Percentiles rank a stretch among this genome's conserved stretches.
These are phyloP conservation scores for Urochloa ruziziensis DNA, from an alignment of 176 grass and related monocot species.

Conservation along the genomic window DNA sequence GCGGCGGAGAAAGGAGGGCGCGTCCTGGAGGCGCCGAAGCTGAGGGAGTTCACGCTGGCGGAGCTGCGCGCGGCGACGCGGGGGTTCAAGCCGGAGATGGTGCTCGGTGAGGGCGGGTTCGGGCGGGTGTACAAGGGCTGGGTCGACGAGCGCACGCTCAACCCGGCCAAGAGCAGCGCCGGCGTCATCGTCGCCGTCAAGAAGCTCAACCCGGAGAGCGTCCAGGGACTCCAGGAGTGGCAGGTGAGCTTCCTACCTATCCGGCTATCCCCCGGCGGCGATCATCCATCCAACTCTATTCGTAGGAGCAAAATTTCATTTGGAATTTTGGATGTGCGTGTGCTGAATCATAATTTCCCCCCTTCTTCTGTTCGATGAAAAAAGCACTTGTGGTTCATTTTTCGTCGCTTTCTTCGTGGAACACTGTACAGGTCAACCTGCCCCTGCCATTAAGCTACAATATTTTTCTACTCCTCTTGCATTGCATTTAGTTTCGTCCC, in stretches of 20 bases:
- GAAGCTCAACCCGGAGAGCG: conserved; percentile 80
- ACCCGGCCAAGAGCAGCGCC: conserved; percentile 52
- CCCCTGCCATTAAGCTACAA: neutral
- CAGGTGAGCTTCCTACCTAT: conserved; percentile 26
- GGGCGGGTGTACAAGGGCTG: conserved; percentile 79
- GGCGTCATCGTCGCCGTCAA: conserved; percentile 82
- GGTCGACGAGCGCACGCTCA: conserved; percentile 69
- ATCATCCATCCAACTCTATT: neutral
- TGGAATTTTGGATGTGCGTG: neutral
- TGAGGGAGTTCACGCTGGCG: conserved; percentile 64
- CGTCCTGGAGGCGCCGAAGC: conserved; percentile 52
- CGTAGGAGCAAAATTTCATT: neutral
- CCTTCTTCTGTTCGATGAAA: neutral
- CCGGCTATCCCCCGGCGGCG: neutral
- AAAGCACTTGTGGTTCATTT: neutral
- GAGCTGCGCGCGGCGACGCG: conserved; percentile 58
- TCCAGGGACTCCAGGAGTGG: conserved; percentile 81
- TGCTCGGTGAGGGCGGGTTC: conserved; percentile 82
- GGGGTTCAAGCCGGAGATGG: conserved; percentile 73
- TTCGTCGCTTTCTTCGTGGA: neutral
- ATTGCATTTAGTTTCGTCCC: neutral
- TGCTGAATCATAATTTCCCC: neutral
- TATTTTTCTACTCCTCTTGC: neutral
- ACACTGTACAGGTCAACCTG: conserved; percentile 21
- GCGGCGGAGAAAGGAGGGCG: conserved; percentile 17